Evolutionary conservation across 306 rosid genomes (phyloP).

Genomic region (Nissolia schottii): DNA sequence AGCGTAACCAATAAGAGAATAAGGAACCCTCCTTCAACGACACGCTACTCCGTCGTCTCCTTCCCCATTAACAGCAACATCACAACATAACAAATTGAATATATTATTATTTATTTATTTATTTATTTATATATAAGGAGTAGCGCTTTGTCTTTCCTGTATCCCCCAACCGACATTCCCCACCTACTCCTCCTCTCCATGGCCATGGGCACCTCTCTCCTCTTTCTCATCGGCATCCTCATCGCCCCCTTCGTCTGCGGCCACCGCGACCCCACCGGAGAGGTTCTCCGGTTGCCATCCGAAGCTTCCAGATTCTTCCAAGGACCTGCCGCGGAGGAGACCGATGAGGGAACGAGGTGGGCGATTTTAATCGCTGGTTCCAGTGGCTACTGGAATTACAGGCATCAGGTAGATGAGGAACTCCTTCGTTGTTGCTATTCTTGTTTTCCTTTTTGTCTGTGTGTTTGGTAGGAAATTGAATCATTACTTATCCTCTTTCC

Average conservation of each 20-base stretch:
- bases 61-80: not conserved
- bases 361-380: constrained; percentile 93
- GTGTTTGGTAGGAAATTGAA: not conserved
- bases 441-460: not conserved
- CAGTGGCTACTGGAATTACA: constrained; percentile 94
- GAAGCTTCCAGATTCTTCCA: constrained; percentile 56
- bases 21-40: not conserved
- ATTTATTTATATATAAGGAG: not conserved
- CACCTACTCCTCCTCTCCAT: not conserved
- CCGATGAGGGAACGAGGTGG: constrained; percentile 62
- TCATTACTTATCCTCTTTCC: not conserved
- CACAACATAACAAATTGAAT: not conserved
- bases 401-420: constrained; percentile 61
- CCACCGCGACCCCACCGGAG: constrained; percentile 41
- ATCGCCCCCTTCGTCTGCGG: constrained; percentile 28
- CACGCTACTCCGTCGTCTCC: not conserved
- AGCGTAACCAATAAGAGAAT: no score
- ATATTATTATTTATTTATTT: no score
- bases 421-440: no score
- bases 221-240: constrained; percentile 29
- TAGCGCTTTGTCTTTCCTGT: not conserved
- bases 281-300: constrained; percentile 69
- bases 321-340: constrained; percentile 7
- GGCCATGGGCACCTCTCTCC: constrained; percentile 35
- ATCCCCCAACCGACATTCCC: not conserved